Conservation (phyloP, 2,329 filamentous ascomycete species). For the Alternaria triticimaculans region DNA sequence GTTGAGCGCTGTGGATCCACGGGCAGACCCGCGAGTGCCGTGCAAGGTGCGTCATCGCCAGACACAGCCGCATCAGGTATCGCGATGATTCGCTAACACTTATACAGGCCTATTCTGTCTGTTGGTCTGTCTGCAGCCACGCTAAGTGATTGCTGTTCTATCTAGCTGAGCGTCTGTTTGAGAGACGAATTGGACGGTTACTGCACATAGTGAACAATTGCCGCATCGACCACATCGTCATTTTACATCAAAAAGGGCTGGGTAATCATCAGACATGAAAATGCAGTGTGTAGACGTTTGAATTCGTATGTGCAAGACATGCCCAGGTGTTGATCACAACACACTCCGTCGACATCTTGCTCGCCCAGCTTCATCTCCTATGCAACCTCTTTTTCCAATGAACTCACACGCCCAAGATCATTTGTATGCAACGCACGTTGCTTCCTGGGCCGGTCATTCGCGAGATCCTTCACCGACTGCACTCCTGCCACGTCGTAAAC, state of each 20-base stretch:
- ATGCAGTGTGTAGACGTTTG: not conserved
- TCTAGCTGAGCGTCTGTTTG: not conserved
- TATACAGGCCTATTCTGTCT: not conserved
- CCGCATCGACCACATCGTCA: fast-evolving
- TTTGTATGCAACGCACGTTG: not conserved
- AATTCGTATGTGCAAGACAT: not conserved
- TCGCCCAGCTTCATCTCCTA: not conserved
- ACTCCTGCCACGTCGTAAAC: not conserved
- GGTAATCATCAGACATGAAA: not conserved
- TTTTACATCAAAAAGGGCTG: not conserved
- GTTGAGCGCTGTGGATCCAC: slow-evolving; percentile 1
- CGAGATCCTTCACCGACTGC: not conserved
- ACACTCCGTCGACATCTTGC: not conserved
- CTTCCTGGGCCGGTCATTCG: not conserved
- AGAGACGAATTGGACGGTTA: too few relatives aligned
- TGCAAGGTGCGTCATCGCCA: slow-evolving; percentile 9
- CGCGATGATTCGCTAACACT: not conserved
- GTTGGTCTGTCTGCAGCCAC: not conserved
- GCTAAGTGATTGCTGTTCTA: not conserved
- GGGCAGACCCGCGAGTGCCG: not conserved
- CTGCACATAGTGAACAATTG: not conserved
- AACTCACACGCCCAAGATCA: not conserved
- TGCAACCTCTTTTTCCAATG: not conserved
- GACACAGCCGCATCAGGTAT: not conserved
- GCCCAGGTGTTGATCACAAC: not conserved